phyloP scores from a whole-genome alignment of 1,139 yeast species.

The Debaryomyces robertsiae region DNA sequence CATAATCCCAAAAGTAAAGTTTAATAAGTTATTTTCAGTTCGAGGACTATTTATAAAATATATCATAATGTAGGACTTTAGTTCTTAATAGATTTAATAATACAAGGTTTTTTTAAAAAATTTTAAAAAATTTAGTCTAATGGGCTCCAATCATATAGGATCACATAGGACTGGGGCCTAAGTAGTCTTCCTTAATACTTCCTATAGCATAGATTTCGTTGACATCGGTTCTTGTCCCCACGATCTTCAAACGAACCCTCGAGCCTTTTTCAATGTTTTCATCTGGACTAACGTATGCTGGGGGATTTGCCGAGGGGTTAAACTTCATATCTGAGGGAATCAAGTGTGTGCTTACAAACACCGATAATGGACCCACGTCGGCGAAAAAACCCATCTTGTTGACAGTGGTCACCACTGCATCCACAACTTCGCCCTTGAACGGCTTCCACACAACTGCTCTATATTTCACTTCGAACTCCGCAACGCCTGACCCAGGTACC shows the following conservation, averaged over 20 bases:
- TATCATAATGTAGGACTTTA: slow-evolving; percentile 1
- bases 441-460: slow-evolving; percentile 99
- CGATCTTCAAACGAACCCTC: slow-evolving; percentile 89
- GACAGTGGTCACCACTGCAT: slow-evolving; percentile 92
- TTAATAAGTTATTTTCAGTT: background rate
- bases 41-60: slow-evolving; percentile 4
- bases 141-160: no score
- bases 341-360: slow-evolving; percentile 91
- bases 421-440: slow-evolving; percentile 97
- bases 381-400: slow-evolving; percentile 97
- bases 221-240: slow-evolving; percentile 97
- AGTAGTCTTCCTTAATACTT: slow-evolving; percentile 93
- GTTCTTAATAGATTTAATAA: slow-evolving; percentile 5
- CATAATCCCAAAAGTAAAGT: no score
- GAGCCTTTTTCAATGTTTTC: slow-evolving; percentile 94
- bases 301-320: slow-evolving; percentile 96
- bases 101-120: slow-evolving; percentile 1
- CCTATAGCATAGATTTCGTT: slow-evolving; percentile 97
- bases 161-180: slow-evolving; percentile 72
- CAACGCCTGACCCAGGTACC: slow-evolving; percentile 87
- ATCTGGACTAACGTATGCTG: slow-evolving; percentile 96
- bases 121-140: no score
- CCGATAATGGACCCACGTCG: slow-evolving; percentile 95
- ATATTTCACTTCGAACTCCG: slow-evolving; percentile 94
- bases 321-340: slow-evolving; percentile 93